phyloP scores from a whole-genome alignment of 2,329 filamentous ascomycete genomes.

The Alternaria triticina region DNA sequence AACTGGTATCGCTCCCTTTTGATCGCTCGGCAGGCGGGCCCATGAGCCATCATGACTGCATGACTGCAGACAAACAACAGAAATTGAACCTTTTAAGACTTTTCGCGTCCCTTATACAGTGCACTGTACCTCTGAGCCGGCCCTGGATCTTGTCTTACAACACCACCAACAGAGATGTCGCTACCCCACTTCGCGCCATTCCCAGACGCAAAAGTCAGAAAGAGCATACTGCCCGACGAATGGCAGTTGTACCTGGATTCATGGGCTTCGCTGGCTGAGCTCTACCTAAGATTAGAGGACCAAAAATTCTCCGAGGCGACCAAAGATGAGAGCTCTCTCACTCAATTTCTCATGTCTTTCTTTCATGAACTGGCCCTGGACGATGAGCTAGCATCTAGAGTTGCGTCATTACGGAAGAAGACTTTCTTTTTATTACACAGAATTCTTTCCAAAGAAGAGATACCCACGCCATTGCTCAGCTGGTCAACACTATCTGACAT shows the following conservation, averaged over 20 bases:
- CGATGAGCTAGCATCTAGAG: slow-evolving; percentile 45
- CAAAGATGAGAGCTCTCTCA: slow-evolving; percentile 64
- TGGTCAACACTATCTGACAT: slow-evolving; percentile 75
- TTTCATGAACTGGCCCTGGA: slow-evolving; percentile 59
- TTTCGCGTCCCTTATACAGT: not conserved
- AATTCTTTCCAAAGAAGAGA: slow-evolving; percentile 57
- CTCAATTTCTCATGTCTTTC: slow-evolving; percentile 71
- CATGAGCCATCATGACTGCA: slow-evolving; percentile 38
- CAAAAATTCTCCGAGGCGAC: slow-evolving; percentile 61
- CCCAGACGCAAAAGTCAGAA: slow-evolving; percentile 71
- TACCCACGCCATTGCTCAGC: slow-evolving; percentile 59
- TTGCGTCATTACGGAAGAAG: slow-evolving; percentile 63
- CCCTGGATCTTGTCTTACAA: not conserved
- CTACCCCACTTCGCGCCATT: slow-evolving; percentile 80
- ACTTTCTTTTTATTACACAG: slow-evolving; percentile 70
- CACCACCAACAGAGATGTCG: slow-evolving; percentile 40
- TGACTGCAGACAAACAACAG: slow-evolving; percentile 15
- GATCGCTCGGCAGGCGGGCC: slow-evolving; percentile 9
- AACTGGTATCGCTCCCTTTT: slow-evolving; percentile 23
- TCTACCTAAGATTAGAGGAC: slow-evolving; percentile 67
- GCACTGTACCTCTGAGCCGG: not conserved
- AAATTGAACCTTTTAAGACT: not conserved
- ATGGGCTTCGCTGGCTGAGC: slow-evolving; percentile 72
- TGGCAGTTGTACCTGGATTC: slow-evolving; percentile 80
- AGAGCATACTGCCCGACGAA: slow-evolving; percentile 70